A percentile compares a stretch with the other conserved stretches of the same genome.
These are phyloP conservation scores for Gamsiella multidivaricata DNA, from an alignment of 192 early-diverging fungal genomes.

Conservation along the genomic window DNA sequence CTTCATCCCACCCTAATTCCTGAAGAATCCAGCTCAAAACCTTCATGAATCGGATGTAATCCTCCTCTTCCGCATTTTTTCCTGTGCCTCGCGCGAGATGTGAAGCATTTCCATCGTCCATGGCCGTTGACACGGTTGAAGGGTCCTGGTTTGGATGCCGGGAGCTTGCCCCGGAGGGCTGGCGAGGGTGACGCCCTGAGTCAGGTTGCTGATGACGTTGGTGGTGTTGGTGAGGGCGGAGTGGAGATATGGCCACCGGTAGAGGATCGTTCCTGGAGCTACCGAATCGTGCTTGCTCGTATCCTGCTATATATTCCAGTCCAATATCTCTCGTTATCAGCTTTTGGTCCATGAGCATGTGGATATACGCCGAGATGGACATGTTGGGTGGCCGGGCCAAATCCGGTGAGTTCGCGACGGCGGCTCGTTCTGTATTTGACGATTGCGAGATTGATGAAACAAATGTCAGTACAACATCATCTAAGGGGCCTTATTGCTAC, in stretches of 20 bases:
- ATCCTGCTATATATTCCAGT: constrained; percentile 64
- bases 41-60: constrained; percentile 66
- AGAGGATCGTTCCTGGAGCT: constrained; percentile 13
- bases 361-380: constrained; percentile 63
- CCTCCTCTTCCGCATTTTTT: constrained; percentile 45
- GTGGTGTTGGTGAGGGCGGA: constrained; percentile 6
- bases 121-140: constrained; percentile 17
- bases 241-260: constrained; percentile 18
- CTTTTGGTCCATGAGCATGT: constrained; percentile 60
- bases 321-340: constrained; percentile 59
- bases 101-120: background rate
- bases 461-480: background rate
- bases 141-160: constrained; percentile 18
- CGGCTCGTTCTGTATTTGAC: constrained; percentile 57
- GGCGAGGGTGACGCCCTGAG: constrained; percentile 3
- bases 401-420: constrained; percentile 43
- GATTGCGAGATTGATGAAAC: background rate
- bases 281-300: constrained; percentile 68
- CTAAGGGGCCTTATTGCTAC: background rate
- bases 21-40: constrained; percentile 59
- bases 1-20: constrained; percentile 54
- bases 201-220: constrained; percentile 8
- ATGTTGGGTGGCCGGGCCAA: constrained; percentile 60
- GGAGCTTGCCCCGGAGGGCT: constrained; percentile 5
- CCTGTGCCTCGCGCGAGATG: background rate